A percentile compares a stretch with the other conserved stretches of the same genome.
phyloP scores from a whole-genome alignment of 192 early-diverging fungal genomes.

The Coemansia sp. region DNA sequence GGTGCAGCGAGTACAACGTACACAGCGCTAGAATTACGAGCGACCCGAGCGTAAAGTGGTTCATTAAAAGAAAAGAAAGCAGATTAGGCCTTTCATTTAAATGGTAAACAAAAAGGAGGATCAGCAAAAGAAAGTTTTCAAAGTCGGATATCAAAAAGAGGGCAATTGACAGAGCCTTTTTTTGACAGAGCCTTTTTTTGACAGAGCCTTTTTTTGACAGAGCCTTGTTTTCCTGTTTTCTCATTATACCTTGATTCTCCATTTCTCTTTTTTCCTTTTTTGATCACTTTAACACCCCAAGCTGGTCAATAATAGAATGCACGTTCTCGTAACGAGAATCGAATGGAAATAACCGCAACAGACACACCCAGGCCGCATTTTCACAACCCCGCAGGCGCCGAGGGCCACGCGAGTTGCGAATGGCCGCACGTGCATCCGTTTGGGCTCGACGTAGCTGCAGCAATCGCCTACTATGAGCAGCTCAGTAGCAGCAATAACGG shows the following conservation, averaged over 20 bases:
- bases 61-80: not conserved
- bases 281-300: too few species aligned
- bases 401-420: not conserved
- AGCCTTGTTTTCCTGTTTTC: too few species aligned
- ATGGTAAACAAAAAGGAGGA: not conserved
- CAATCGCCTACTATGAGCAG: slow-evolving; percentile 18
- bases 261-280: too few species aligned
- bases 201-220: too few species aligned
- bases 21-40: not conserved
- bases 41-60: not conserved
- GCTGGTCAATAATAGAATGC: not conserved
- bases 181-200: too few species aligned
- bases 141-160: too few species aligned
- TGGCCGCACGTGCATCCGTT: slow-evolving; percentile 9
- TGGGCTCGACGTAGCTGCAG: slow-evolving; percentile 31
- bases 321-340: not conserved
- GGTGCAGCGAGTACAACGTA: not conserved
- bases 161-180: too few species aligned
- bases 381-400: not conserved
- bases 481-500: not conserved
- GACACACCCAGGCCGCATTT: not conserved
- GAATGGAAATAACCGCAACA: not conserved
- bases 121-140: not conserved
- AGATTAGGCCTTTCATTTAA: not conserved
- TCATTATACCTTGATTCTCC: too few species aligned